These are phyloP conservation scores for Pseudogymnoascus sp. DNA, from an alignment of 2,329 filamentous ascomycete species.

Conservation along the genomic window DNA sequence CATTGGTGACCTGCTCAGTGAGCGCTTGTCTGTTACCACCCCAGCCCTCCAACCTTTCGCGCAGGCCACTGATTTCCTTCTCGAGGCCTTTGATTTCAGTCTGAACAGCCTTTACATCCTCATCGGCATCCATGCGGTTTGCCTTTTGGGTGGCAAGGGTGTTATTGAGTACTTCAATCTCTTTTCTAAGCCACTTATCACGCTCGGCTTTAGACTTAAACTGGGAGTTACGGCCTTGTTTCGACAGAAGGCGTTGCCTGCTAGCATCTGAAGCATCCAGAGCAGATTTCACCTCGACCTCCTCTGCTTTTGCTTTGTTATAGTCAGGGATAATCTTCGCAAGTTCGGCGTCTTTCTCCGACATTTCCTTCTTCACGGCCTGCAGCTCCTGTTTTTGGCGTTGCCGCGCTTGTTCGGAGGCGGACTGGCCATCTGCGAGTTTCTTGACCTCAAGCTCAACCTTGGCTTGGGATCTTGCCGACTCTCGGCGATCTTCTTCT, in stretches of 20 bases:
- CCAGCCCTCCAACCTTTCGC: constrained; percentile 70
- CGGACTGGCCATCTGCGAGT: constrained; percentile 73
- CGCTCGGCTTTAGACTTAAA: constrained; percentile 86
- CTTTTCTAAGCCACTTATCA: constrained; percentile 71
- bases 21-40: constrained; percentile 66
- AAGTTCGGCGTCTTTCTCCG: constrained; percentile 69
- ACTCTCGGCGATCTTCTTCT: constrained; percentile 82
- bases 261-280: constrained; percentile 70
- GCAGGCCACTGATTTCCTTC: constrained; percentile 61
- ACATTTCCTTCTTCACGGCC: constrained; percentile 66
- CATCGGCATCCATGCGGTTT: constrained; percentile 74
- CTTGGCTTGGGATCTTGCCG: constrained; percentile 72
- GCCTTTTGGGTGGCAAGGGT: constrained; percentile 75
- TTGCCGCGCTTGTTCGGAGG: constrained; percentile 64
- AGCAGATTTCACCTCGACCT: constrained; percentile 61
- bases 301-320: constrained; percentile 63
- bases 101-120: constrained; percentile 71
- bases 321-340: constrained; percentile 69
- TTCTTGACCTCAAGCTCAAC: constrained; percentile 78
- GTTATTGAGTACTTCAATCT: constrained; percentile 72
- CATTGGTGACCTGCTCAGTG: constrained; percentile 65
- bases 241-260: constrained; percentile 75
- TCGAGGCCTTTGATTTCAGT: constrained; percentile 65
- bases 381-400: constrained; percentile 67
- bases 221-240: constrained; percentile 80